Conservation (phyloP, 148 eudicot species). For the Drosera capensis region DNA sequence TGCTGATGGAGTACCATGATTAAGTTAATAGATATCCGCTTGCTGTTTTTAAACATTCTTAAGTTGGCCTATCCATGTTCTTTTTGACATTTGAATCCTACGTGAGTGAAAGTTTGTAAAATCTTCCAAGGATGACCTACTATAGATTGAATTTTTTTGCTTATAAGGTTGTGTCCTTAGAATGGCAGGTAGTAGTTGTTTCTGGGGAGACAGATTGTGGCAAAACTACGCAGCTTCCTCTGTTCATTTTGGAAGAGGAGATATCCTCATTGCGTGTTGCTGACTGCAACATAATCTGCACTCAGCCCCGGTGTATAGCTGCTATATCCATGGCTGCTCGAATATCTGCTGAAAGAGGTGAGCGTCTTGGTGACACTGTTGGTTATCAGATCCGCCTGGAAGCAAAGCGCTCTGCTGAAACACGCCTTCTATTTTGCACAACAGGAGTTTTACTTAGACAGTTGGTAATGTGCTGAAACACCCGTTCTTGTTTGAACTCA, state of each 20-base stretch:
- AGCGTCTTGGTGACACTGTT: conserved; percentile 76
- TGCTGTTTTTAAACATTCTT: no score
- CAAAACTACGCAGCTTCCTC: conserved; percentile 95
- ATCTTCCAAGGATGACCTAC: no score
- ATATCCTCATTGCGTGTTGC: conserved; percentile 65
- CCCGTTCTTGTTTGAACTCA: not conserved
- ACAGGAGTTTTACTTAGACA: conserved; percentile 83
- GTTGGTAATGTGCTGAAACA: conserved; percentile 50
- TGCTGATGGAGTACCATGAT: no score
- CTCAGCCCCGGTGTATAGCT: conserved; percentile 97
- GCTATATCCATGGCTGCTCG: conserved; percentile 93
- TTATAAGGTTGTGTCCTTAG: conserved; percentile 4
- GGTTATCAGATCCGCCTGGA: conserved; percentile 95
- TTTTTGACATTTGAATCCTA: no score
- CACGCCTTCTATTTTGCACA: conserved; percentile 84
- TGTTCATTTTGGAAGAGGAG: conserved; percentile 83
- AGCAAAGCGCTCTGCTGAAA: conserved; percentile 64
- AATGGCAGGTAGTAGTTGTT: conserved; percentile 69
- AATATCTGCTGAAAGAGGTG: conserved; percentile 90
- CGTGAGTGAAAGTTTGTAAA: no score
- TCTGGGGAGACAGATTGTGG: conserved; percentile 99
- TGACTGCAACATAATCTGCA: conserved; percentile 77
- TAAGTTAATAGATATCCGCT: no score
- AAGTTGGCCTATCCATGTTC: no score
- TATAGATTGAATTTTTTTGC: no score